These are phyloP conservation scores for Pythium angustatum DNA, from an alignment of 352 stramenopile species.

Conservation along the genomic window DNA sequence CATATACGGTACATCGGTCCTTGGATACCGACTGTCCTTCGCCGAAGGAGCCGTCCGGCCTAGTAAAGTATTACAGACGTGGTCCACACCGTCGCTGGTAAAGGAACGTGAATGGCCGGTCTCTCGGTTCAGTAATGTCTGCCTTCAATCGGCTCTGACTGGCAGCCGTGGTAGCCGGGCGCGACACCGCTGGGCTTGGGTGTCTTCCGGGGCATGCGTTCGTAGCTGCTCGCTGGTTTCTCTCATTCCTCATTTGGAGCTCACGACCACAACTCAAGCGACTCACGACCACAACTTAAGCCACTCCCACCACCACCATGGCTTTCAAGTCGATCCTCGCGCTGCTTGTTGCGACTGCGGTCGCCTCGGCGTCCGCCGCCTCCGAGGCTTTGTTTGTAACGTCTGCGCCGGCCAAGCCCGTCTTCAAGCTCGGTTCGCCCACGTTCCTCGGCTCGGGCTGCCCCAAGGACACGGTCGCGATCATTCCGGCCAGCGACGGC, in stretches of 20 bases:
- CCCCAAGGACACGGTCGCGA: constrained; percentile 29
- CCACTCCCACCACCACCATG: constrained; percentile 7
- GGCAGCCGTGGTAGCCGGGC: no score
- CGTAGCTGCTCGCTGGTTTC: neutral
- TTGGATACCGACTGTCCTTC: neutral
- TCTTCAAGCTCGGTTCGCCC: constrained; percentile 24
- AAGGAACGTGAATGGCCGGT: no score
- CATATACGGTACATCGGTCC: neutral
- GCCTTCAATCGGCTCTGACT: no score
- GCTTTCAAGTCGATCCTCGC: neutral
- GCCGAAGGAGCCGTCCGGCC: no score
- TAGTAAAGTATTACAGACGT: no score
- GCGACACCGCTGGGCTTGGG: no score
- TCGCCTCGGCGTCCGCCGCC: neutral
- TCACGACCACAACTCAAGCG: neutral
- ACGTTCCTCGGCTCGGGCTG: constrained; percentile 36
- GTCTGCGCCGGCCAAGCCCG: neutral
- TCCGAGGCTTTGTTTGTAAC: neutral
- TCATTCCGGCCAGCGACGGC: constrained; percentile 30
- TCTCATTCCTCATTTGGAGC: neutral
- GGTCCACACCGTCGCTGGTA: no score
- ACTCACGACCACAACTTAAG: constrained; percentile 22
- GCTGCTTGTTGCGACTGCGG: neutral
- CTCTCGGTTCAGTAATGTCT: no score
- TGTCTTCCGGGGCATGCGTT: no score